Conservation (phyloP, 78 protist genomes). For the Emiliania huxleyi region DNA sequence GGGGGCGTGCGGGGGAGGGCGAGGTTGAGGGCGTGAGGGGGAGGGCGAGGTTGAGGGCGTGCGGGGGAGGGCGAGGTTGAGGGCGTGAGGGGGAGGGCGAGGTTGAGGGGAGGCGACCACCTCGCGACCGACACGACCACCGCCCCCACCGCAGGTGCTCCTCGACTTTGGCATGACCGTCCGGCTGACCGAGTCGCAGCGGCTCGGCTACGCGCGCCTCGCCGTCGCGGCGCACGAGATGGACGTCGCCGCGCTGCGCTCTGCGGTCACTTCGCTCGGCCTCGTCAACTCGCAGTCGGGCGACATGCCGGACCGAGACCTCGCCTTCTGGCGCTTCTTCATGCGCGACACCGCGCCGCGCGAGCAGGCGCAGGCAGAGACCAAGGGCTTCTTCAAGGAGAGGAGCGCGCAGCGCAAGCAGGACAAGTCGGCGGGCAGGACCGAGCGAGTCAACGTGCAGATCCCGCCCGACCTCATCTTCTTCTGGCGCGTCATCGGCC, state of each 20-base stretch:
- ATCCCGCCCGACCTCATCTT: neutral
- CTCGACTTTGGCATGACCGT: slow-evolving; percentile 21
- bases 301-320: neutral
- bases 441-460: too few relatives aligned
- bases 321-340: neutral
- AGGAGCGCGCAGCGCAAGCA: neutral
- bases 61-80: too few relatives aligned
- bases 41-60: too few relatives aligned
- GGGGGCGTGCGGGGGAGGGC: too few relatives aligned
- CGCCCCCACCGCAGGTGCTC: neutral
- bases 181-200: neutral
- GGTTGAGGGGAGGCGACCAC: too few relatives aligned
- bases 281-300: neutral
- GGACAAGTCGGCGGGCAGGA: neutral
- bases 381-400: neutral
- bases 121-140: too few relatives aligned
- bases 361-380: too few relatives aligned
- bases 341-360: neutral
- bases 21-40: too few relatives aligned
- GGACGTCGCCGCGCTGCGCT: neutral
- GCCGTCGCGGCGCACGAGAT: neutral
- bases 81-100: too few relatives aligned
- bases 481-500: neutral
- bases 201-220: neutral
- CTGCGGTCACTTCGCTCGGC: neutral